Evolutionary conservation across 2,329 filamentous ascomycete genomes (phyloP).

Genomic region (Botryotinia globosa): DNA sequence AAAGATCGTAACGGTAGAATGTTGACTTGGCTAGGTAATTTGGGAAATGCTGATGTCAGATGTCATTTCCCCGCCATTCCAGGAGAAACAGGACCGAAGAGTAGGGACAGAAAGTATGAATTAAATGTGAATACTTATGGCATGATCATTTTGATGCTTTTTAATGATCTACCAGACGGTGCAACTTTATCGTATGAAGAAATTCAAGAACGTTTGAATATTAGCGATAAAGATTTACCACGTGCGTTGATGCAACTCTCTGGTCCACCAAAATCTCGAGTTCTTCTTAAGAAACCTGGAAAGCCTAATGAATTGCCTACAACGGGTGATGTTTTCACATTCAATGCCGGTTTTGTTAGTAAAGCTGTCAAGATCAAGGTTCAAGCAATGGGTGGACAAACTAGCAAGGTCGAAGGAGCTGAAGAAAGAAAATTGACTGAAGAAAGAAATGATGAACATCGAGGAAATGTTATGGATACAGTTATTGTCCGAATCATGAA

Average conservation of each 20-base stretch:
- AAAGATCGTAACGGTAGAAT: conserved; percentile 83
- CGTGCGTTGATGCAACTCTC: conserved; percentile 79
- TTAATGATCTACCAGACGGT: conserved; percentile 68
- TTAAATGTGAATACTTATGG: conserved; percentile 89
- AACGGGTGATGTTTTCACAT: conserved; percentile 72
- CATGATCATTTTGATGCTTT: conserved; percentile 85
- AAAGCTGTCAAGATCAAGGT: conserved; percentile 87
- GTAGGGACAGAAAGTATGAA: conserved; percentile 74
- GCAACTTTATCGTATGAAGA: conserved; percentile 64
- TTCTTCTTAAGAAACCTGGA: conserved; percentile 77
- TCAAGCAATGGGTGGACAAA: conserved; percentile 70
- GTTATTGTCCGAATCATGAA: conserved; percentile 83
- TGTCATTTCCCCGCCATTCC: conserved; percentile 71
- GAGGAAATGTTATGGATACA: conserved; percentile 70
- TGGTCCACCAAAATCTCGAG: conserved; percentile 76
- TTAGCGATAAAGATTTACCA: conserved; percentile 69
- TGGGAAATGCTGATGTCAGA: conserved; percentile 80
- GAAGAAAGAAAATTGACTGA: conserved; percentile 68
- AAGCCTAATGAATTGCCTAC: conserved; percentile 68
- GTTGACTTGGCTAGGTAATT: conserved; percentile 73
- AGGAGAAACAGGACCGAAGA: conserved; percentile 60
- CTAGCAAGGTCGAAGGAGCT: conserved; percentile 80
- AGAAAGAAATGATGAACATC: conserved; percentile 69
- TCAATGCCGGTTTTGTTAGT: conserved; percentile 78
- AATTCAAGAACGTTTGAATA: conserved; percentile 78